Evolutionary conservation across 192 early-diverging fungal genomes (phyloP).

Genomic region (Mortierella hygrophila): DNA sequence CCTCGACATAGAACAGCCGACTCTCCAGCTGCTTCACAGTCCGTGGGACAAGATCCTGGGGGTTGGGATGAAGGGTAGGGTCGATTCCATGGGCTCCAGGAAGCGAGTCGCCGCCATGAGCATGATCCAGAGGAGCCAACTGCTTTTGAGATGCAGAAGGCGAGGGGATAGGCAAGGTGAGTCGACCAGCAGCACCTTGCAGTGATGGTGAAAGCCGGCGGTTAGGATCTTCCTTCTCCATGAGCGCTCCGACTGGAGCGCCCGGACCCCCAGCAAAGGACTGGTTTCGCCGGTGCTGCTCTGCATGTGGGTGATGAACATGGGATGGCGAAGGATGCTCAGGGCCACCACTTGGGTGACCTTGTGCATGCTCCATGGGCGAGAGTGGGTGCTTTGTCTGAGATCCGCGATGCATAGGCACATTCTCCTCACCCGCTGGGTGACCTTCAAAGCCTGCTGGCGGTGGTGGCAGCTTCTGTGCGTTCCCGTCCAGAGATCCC

Average conservation of each 20-base stretch:
- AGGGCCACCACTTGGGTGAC: neutral
- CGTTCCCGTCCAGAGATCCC: constrained; percentile 23
- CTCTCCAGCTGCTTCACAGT: constrained; percentile 28
- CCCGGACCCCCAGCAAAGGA: constrained; percentile 8
- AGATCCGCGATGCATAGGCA: constrained; percentile 11
- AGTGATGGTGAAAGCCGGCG: constrained; percentile 22
- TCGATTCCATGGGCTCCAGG: constrained; percentile 12
- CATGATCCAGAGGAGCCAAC: constrained; percentile 1
- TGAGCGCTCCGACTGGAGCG: neutral
- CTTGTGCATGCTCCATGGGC: constrained; percentile 20
- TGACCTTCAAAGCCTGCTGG: constrained; percentile 2
- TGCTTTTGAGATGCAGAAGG: constrained; percentile 11
- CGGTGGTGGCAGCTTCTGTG: neutral
- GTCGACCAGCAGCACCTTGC: neutral
- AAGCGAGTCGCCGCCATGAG: neutral
- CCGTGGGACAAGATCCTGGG: constrained; percentile 33
- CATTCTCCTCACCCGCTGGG: neutral
- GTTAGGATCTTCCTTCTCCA: constrained; percentile 5
- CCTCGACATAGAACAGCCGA: constrained; percentile 44
- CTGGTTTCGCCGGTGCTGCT: constrained; percentile 15
- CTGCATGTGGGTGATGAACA: constrained; percentile 9
- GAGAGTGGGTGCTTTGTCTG: constrained; percentile 34
- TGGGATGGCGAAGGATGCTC: constrained; percentile 12
- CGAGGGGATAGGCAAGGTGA: neutral
- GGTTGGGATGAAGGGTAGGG: constrained; percentile 8